These are phyloP conservation scores for Russula sp. DNA, from an alignment of 768 basidiomycete species.

Conservation along the genomic window DNA sequence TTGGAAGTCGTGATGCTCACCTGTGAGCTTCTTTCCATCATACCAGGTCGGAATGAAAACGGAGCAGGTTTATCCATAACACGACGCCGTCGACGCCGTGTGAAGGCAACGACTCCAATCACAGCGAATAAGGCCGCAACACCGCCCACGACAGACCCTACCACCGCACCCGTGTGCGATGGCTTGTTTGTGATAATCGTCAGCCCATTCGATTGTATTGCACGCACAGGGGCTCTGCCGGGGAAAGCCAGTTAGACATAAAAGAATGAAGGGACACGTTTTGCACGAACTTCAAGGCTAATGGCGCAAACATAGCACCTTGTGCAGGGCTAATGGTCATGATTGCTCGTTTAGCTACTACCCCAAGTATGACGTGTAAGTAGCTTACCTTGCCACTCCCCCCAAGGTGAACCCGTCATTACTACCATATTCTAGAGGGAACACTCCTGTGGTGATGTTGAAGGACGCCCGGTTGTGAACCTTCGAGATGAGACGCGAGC, in stretches of 20 bases:
- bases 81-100: conserved; percentile 9
- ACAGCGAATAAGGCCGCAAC: neutral
- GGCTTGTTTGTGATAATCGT: neutral
- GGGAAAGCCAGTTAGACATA: neutral
- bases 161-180: conserved; percentile 12
- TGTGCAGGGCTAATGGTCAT: conserved; percentile 19
- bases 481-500: conserved; percentile 4
- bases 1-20: no score
- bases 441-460: conserved; percentile 2
- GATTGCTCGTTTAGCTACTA: neutral
- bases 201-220: neutral
- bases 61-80: no score
- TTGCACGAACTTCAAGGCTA: conserved; percentile 22
- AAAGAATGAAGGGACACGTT: neutral
- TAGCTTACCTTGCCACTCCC: conserved; percentile 16
- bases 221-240: neutral
- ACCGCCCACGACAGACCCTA: conserved; percentile 16
- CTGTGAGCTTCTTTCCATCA: no score
- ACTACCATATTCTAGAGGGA: conserved; percentile 4
- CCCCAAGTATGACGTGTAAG: no score
- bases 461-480: conserved; percentile 8
- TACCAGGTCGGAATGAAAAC: no score
- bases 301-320: conserved; percentile 24
- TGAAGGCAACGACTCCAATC: neutral
- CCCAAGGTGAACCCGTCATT: neutral